phyloP scores from a whole-genome alignment of 1,284 basidiomycete genomes.

The Irpex rosettiformis region DNA sequence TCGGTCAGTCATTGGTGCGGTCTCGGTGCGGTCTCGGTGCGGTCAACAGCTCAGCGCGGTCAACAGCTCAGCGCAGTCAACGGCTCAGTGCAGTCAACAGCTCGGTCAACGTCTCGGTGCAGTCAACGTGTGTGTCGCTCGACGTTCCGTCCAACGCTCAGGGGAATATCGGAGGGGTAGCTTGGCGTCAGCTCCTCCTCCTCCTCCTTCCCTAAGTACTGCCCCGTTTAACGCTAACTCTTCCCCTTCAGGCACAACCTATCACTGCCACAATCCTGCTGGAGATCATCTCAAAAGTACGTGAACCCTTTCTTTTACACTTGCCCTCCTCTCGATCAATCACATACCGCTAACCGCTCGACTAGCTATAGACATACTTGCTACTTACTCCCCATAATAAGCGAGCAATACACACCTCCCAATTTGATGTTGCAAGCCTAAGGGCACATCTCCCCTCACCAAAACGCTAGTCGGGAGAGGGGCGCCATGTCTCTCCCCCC shows the following conservation, averaged over 20 bases:
- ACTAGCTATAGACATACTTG: too few relatives aligned
- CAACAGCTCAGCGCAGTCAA: too few relatives aligned
- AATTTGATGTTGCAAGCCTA: neutral
- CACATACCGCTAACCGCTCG: conserved; percentile 7
- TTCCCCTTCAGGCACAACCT: conserved; percentile 29
- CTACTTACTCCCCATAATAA: neutral
- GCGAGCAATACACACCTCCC: neutral
- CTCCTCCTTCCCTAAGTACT: conserved; percentile 30
- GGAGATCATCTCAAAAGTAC: conserved; percentile 12
- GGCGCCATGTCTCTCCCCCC: neutral
- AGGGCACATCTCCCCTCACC: neutral
- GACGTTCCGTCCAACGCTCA: too few relatives aligned
- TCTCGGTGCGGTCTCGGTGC: too few relatives aligned
- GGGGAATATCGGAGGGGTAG: conserved; percentile 17
- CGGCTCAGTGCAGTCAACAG: too few relatives aligned
- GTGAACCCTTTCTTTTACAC: neutral
- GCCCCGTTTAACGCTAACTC: conserved; percentile 22
- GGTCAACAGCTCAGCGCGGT: too few relatives aligned
- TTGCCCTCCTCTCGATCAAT: conserved; percentile 15
- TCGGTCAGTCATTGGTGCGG: conserved; percentile 33
- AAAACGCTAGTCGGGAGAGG: neutral
- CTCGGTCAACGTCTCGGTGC: too few relatives aligned
- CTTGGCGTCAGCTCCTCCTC: conserved; percentile 19
- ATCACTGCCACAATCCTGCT: conserved; percentile 29
- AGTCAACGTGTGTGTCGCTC: too few relatives aligned